Evolutionary conservation across 2,329 filamentous ascomycete genomes (phyloP).

Genomic region (Piedraia hortae): DNA sequence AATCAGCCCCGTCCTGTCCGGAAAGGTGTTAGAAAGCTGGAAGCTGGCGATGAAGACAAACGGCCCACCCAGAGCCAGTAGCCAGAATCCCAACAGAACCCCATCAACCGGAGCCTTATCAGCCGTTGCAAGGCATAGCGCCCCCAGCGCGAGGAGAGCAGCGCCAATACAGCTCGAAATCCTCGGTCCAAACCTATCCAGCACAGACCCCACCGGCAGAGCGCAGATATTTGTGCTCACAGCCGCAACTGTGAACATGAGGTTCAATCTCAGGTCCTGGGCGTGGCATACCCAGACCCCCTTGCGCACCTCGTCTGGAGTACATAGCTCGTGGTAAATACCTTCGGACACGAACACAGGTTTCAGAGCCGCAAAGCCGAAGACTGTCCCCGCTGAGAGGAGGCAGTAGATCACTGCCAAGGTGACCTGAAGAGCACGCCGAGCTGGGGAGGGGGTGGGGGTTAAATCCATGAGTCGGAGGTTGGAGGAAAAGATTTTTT

Average conservation of each 20-base stretch:
- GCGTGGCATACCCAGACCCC: constrained; percentile 25
- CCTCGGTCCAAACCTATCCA: constrained; percentile 58
- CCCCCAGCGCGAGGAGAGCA: constrained; percentile 37
- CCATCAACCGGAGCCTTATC: constrained; percentile 30
- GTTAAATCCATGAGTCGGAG: too few relatives aligned
- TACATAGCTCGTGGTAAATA: constrained; percentile 40
- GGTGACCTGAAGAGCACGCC: constrained; percentile 26
- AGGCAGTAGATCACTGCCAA: constrained; percentile 45
- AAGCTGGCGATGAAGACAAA: constrained; percentile 25
- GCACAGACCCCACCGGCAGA: constrained; percentile 55
- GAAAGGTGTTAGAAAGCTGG: constrained; percentile 23
- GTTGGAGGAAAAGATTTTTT: too few relatives aligned
- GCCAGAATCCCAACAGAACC: constrained; percentile 21
- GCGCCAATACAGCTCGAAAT: constrained; percentile 45
- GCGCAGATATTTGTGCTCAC: constrained; percentile 71
- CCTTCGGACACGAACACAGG: constrained; percentile 47
- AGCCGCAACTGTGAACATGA: constrained; percentile 78
- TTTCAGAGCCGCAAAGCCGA: constrained; percentile 64
- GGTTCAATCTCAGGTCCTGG: constrained; percentile 38
- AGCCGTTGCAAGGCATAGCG: constrained; percentile 39
- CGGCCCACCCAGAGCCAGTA: constrained; percentile 21
- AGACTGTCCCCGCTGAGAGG: constrained; percentile 51
- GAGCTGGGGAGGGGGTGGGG: not conserved
- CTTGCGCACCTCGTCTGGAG: constrained; percentile 21
- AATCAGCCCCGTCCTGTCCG: constrained; percentile 20